Percentiles rank a stretch among this genome's conserved stretches.
Evolutionary conservation across 179 eudicot genomes (phyloP).

Genomic region (Pouteria campechiana): DNA sequence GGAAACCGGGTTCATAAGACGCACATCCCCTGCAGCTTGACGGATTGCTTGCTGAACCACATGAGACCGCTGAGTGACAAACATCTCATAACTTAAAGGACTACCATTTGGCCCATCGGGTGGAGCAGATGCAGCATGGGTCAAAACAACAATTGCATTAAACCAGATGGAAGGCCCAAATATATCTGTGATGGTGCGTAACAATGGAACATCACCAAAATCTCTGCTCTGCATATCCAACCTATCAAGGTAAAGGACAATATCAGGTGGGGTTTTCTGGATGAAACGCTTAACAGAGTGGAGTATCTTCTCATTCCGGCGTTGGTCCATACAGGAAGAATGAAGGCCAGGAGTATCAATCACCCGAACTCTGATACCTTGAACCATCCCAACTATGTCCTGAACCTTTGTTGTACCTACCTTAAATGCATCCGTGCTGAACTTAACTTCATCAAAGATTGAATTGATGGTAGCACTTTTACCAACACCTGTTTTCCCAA

Average conservation of each 20-base stretch:
- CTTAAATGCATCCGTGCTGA: slow-evolving; percentile 71
- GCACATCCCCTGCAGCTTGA: slow-evolving; percentile 96
- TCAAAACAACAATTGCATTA: slow-evolving; percentile 90
- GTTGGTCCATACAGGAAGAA: slow-evolving; percentile 78
- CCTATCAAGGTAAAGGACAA: slow-evolving; percentile 85
- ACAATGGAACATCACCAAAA: slow-evolving; percentile 71
- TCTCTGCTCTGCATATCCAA: slow-evolving; percentile 96
- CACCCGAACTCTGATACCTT: slow-evolving; percentile 82
- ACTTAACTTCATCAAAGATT: slow-evolving; percentile 74
- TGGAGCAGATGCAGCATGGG: slow-evolving; percentile 99
- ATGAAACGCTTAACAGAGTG: slow-evolving; percentile 73
- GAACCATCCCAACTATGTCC: slow-evolving; percentile 87
- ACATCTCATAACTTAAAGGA: slow-evolving; percentile 80
- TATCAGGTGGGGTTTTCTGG: slow-evolving; percentile 86
- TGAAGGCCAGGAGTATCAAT: slow-evolving; percentile 96
- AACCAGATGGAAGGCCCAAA: slow-evolving; percentile 96
- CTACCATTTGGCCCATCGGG: slow-evolving; percentile 97
- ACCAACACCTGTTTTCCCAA: slow-evolving; percentile 90
- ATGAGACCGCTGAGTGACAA: slow-evolving; percentile 94
- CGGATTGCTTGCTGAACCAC: slow-evolving; percentile 94
- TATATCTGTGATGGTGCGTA: slow-evolving; percentile 72
- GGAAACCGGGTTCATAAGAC: slow-evolving; percentile 97
- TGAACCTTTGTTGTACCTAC: slow-evolving; percentile 72
- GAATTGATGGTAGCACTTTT: slow-evolving; percentile 95
- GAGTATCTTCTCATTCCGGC: slow-evolving; percentile 74